Evolutionary conservation across 345 rosid species (phyloP).

Genomic region (Isatis tinctoria): DNA sequence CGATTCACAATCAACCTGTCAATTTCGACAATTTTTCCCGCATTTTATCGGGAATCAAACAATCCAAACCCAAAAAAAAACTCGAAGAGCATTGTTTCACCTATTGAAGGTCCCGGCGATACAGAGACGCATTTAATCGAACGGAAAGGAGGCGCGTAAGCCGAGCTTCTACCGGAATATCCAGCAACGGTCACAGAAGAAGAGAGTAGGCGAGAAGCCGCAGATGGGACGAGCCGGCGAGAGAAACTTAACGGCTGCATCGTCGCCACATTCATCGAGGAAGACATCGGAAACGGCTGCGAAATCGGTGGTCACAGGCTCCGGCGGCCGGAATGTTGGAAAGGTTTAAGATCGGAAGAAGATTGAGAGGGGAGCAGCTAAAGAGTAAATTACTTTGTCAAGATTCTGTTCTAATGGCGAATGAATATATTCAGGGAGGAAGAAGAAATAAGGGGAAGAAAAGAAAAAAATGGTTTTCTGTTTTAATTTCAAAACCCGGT

Average conservation of each 20-base stretch:
- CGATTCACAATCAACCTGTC: background rate
- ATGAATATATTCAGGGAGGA: background rate
- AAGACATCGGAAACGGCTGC: slow-evolving; percentile 2
- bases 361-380: slow-evolving; percentile 26
- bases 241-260: slow-evolving; percentile 33
- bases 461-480: too few species aligned
- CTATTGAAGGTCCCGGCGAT: too few species aligned
- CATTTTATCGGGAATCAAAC: slow-evolving; percentile 25
- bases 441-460: too few species aligned
- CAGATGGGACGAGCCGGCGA: slow-evolving; percentile 17
- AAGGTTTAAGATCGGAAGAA: background rate
- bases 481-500: too few species aligned
- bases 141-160: slow-evolving; percentile 23
- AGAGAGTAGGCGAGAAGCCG: slow-evolving; percentile 7
- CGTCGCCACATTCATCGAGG: slow-evolving; percentile 23
- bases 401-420: background rate
- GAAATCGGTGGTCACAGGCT: background rate
- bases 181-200: slow-evolving; percentile 21
- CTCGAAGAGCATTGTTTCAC: too few species aligned
- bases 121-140: too few species aligned
- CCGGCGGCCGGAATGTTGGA: slow-evolving; percentile 7
- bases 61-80: too few species aligned
- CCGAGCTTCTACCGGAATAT: slow-evolving; percentile 17
- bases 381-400: background rate
- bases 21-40: slow-evolving; percentile 11